Percentiles rank a stretch among this genome's conserved stretches.
Conservation (phyloP, 2,329 filamentous ascomycete genomes). For the Claviceps quebecensis region DNA sequence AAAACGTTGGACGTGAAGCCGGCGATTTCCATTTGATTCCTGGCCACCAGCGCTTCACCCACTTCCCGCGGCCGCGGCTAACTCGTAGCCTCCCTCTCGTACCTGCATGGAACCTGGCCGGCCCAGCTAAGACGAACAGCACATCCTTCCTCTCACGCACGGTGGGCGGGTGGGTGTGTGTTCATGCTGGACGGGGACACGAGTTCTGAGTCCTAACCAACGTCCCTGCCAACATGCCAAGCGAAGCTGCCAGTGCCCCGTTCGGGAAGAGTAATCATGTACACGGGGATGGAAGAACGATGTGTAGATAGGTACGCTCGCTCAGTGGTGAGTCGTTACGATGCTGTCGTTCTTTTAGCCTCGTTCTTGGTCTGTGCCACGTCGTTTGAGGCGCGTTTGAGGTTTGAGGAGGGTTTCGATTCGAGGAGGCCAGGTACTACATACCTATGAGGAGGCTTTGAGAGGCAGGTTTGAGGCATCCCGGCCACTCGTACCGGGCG, state of each 20-base stretch:
- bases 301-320: not conserved
- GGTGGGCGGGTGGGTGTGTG: no score
- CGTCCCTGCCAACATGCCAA: not conserved
- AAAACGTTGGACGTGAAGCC: not conserved
- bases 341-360: not conserved
- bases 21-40: not conserved
- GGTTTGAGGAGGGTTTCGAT: no score
- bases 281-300: not conserved
- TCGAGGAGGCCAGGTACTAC: no score
- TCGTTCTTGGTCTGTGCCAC: not conserved
- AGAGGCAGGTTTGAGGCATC: no score
- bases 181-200: no score
- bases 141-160: no score
- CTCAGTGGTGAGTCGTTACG: not conserved
- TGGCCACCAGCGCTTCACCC: not conserved
- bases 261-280: slow-evolving; percentile 1
- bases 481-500: no score
- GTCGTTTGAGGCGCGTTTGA: not conserved
- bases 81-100: slow-evolving; percentile 2
- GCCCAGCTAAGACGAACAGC: no score
- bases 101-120: slow-evolving; percentile 5
- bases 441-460: no score
- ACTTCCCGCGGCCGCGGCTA: not conserved
- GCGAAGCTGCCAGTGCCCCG: not conserved
- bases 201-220: not conserved